These are phyloP conservation scores for Zancudomyces culisetae DNA, from an alignment of 371 early-diverging fungal genomes.

Conservation along the genomic window DNA sequence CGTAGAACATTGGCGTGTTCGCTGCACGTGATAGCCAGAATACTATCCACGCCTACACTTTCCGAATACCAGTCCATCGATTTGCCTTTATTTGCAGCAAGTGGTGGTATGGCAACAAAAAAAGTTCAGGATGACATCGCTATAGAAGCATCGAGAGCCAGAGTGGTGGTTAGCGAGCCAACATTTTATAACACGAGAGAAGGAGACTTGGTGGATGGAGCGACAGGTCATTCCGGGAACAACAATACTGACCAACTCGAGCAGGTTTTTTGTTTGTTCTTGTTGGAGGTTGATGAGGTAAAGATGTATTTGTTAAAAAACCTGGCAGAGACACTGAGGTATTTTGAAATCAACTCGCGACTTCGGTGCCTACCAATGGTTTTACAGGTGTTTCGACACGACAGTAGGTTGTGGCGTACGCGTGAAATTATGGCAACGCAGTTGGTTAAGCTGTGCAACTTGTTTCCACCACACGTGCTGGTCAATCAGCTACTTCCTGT, in stretches of 20 bases:
- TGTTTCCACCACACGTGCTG: conserved; percentile 17
- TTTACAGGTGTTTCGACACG: conserved; percentile 22
- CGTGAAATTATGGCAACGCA: conserved; percentile 26
- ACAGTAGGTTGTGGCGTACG: conserved; percentile 24
- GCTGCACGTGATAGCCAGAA: conserved; percentile 23
- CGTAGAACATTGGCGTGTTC: conserved; percentile 23
- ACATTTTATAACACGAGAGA: background rate
- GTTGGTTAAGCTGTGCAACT: conserved; percentile 18
- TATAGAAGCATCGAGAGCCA: background rate
- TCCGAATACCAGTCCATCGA: background rate
- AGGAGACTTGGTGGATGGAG: background rate
- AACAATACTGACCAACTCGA: conserved; percentile 16
- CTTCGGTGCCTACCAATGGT: conserved; percentile 24
- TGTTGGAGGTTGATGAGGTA: conserved; percentile 18
- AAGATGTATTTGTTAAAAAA: conserved; percentile 17
- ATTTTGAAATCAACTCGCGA: conserved; percentile 15
- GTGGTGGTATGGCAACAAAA: background rate
- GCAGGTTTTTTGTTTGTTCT: conserved; percentile 18
- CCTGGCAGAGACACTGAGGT: conserved; percentile 17
- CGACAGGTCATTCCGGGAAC: conserved; percentile 1
- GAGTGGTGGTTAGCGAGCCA: background rate
- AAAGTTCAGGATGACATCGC: no score
- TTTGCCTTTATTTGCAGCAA: background rate
- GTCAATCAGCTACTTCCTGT: conserved; percentile 21
- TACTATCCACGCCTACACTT: conserved; percentile 5